These are phyloP conservation scores for Capsella rubella DNA, from an alignment of 441 rosid species.

Conservation along the genomic window DNA sequence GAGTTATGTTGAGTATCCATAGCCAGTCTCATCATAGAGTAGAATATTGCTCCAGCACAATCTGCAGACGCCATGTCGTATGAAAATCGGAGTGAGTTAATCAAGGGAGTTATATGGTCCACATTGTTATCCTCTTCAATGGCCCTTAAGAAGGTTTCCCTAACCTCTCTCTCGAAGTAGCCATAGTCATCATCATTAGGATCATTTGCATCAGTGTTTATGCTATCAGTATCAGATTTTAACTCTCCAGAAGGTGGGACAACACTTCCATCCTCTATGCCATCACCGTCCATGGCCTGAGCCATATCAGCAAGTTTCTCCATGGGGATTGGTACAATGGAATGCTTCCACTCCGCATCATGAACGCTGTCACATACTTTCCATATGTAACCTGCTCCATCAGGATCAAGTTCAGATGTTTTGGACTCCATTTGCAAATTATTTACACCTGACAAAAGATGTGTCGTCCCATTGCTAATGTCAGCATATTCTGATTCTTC, in stretches of 20 bases:
- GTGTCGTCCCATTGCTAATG: conserved; percentile 59
- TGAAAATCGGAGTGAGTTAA: conserved; percentile 81
- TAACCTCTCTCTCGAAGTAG: conserved; percentile 89
- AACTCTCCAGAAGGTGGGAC: conserved; percentile 54
- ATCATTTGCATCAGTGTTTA: conserved; percentile 54
- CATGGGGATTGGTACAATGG: conserved; percentile 87
- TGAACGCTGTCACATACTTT: conserved; percentile 51
- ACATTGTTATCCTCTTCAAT: conserved; percentile 68
- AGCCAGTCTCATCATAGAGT: conserved; percentile 85
- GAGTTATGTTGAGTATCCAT: conserved; percentile 57
- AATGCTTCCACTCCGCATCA: conserved; percentile 96
- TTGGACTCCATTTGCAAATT: conserved; percentile 37
- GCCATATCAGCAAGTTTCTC: conserved; percentile 70
- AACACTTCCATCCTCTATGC: conserved; percentile 57
- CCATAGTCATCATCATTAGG: conserved; percentile 53
- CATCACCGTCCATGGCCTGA: conserved; percentile 41
- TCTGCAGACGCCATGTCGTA: conserved; percentile 80
- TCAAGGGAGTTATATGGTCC: conserved; percentile 61
- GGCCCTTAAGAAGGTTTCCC: conserved; percentile 87
- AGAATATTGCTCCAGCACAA: conserved; percentile 87
- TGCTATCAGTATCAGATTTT: conserved; percentile 37
- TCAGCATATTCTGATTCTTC: conserved; percentile 52
- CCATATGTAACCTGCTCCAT: conserved; percentile 92
- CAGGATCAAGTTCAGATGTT: conserved; percentile 74
- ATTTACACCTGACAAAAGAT: conserved; percentile 42